Evolutionary conservation across 78 protist species (phyloP).

Genomic region (Dictyostelium brefeldianum): DNA sequence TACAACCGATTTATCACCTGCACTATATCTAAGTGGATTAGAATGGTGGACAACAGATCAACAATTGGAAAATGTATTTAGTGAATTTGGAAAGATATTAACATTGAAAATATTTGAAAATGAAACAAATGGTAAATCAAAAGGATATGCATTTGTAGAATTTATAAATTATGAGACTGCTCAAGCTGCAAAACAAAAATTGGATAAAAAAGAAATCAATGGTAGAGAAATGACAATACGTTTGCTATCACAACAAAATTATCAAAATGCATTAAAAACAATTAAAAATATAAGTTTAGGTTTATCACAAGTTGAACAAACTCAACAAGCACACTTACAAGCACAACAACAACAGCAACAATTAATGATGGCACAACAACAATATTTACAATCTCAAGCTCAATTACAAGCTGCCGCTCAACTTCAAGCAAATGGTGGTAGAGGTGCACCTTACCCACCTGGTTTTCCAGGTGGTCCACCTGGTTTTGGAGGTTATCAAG

Average conservation of each 20-base stretch:
- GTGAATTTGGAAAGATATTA: conserved; percentile 61
- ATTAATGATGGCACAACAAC: neutral
- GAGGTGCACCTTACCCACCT: neutral
- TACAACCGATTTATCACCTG: conserved; percentile 47
- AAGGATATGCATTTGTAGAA: conserved; percentile 78
- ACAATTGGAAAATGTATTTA: conserved; percentile 42
- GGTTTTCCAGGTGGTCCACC: neutral
- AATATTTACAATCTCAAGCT: neutral
- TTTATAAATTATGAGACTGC: conserved; percentile 2
- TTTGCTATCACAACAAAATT: conserved; percentile 4
- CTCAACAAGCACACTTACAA: neutral
- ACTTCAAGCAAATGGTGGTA: neutral
- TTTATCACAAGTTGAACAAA: neutral
- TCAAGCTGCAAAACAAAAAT: conserved; percentile 42
- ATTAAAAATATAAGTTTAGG: conserved; percentile 38
- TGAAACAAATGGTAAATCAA: conserved; percentile 72
- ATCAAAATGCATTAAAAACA: conserved; percentile 39
- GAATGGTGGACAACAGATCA: conserved; percentile 84
- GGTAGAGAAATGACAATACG: conserved; percentile 35
- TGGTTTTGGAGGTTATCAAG: neutral
- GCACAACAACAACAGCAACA: too few relatives aligned
- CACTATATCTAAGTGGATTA: conserved; percentile 18
- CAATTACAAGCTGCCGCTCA: neutral
- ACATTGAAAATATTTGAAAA: conserved; percentile 72
- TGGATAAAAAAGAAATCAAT: conserved; percentile 19